Base-by-base conservation (phyloP, 768 basidiomycete species). In the Artomyces pyxidatus region DNA sequence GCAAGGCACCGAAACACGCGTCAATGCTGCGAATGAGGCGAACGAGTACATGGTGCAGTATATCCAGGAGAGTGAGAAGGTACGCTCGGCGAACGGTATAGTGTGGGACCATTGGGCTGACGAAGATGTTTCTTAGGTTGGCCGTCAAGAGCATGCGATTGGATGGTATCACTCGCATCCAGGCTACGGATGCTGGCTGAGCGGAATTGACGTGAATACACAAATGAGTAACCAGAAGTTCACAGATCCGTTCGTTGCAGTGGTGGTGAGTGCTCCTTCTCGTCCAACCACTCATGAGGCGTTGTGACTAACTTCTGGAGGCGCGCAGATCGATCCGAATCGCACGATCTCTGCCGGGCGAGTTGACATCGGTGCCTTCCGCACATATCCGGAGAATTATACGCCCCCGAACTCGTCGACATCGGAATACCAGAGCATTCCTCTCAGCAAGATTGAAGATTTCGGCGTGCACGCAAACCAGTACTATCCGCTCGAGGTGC, bases 111-210 rank as follows among this genome's bases (percentile, higher is more conserved):
- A 14, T 28, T 35, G 16, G 39, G 10, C 37, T 52, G 1, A 32
- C 37, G 49, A 0, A 30, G 43, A 6, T 40, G 22, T 3, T 39
- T 38, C 6, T 45, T 65, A 96, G 82, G 92, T 88, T 12, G 86
- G 84, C 44, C 72, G 93, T 60, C 71, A 81, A 42, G 92, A 95
- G 64, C 82, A 93, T 62, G 84, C 82, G 6, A 88, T 94, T 56
- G 92, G 92, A n/a, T 95, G 92, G 92, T 96, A 96, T 64, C 92
- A 96, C 65, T 95, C 92, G 14, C 96, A 99, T 70, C 96, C 96
- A 5, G 96, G 96, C 12, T 99, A 98, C 63, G 96, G 96, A 16
- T 99, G 96, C 66, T 99, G 96, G 96, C 71, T 99, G 8, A 97
- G 94, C 11, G 96, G 96, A 22, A 98, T 99, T 68, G 96, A 99